Conservation (phyloP, 2,329 filamentous ascomycete species). For the Trichoderma asperellum region DNA sequence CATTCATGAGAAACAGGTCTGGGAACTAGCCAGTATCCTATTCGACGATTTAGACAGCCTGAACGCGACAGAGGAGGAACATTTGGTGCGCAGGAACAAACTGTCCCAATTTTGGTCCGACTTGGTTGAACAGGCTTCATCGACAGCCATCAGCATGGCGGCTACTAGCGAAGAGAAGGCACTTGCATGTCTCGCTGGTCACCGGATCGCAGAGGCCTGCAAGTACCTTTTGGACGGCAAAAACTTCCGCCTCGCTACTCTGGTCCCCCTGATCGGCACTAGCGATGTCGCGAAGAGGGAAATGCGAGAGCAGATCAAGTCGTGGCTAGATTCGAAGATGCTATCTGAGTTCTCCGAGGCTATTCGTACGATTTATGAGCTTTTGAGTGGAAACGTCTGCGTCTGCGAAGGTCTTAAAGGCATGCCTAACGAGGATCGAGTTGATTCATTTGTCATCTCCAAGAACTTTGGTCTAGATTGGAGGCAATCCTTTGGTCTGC, state of each 20-base stretch:
- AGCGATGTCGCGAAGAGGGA: constrained; percentile 71
- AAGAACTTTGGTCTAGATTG: constrained; percentile 85
- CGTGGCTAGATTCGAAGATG: constrained; percentile 82
- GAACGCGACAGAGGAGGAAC: constrained; percentile 45
- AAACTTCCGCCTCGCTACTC: constrained; percentile 81
- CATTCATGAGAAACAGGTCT: constrained; percentile 73
- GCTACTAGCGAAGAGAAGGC: constrained; percentile 79
- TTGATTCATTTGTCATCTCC: constrained; percentile 79
- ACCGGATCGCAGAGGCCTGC: constrained; percentile 82
- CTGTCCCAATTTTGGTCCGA: constrained; percentile 70
- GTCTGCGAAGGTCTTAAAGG: constrained; percentile 76
- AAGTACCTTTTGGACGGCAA: constrained; percentile 73
- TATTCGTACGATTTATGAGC: constrained; percentile 84
- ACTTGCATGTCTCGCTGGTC: constrained; percentile 75
- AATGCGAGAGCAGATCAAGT: constrained; percentile 77
- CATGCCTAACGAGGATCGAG: constrained; percentile 76
- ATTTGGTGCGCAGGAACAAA: constrained; percentile 59
- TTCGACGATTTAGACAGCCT: constrained; percentile 69
- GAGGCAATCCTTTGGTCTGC: constrained; percentile 89
- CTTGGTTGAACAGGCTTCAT: constrained; percentile 65
- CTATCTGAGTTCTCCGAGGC: constrained; percentile 85
- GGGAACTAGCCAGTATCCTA: constrained; percentile 83
- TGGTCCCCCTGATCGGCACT: constrained; percentile 80
- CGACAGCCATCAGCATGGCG: constrained; percentile 60
- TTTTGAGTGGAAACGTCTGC: constrained; percentile 86